Percentiles rank a stretch among this genome's conserved stretches.
phyloP scores from a whole-genome alignment of 495 filamentous ascomycete genomes.

The Pyrenopolyporus hunteri region DNA sequence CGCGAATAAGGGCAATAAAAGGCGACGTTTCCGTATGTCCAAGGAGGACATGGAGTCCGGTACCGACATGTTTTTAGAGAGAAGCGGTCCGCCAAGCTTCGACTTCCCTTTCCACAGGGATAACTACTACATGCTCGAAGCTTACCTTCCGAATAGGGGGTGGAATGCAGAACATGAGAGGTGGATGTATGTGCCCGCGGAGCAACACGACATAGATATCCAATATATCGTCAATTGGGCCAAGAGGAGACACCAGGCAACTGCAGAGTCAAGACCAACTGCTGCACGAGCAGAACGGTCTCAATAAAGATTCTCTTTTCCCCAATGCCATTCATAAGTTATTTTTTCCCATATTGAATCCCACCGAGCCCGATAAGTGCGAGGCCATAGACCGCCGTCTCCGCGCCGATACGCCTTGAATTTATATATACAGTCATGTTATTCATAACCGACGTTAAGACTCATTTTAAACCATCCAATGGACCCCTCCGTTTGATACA shows the following conservation, averaged over 20 bases:
- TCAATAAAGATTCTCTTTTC: neutral
- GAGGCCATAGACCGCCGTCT: no score
- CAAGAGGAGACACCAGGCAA: slow-evolving; percentile 15
- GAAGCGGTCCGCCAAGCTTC: slow-evolving; percentile 52
- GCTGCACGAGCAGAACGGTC: neutral
- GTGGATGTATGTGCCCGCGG: slow-evolving; percentile 54
- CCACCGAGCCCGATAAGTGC: no score
- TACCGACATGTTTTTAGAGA: slow-evolving; percentile 54
- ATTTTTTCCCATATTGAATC: no score
- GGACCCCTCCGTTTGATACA: no score
- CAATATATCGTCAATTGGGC: slow-evolving; percentile 34
- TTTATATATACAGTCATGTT: no score
- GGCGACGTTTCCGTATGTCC: slow-evolving; percentile 55
- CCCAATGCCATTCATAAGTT: neutral
- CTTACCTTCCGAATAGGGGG: slow-evolving; percentile 54
- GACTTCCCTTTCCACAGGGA: slow-evolving; percentile 60
- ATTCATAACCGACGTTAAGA: no score
- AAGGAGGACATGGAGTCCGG: slow-evolving; percentile 49
- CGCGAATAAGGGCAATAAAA: slow-evolving; percentile 53
- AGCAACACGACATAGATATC: slow-evolving; percentile 53
- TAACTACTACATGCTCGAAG: slow-evolving; percentile 61
- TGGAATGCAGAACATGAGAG: slow-evolving; percentile 46
- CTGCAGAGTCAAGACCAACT: neutral
- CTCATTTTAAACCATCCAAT: no score
- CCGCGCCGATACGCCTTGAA: no score